Evolutionary conservation across 805 yeast species (phyloP), one percentile per base, ranked within the genome.

Genomic region (Candida orba): DNA sequence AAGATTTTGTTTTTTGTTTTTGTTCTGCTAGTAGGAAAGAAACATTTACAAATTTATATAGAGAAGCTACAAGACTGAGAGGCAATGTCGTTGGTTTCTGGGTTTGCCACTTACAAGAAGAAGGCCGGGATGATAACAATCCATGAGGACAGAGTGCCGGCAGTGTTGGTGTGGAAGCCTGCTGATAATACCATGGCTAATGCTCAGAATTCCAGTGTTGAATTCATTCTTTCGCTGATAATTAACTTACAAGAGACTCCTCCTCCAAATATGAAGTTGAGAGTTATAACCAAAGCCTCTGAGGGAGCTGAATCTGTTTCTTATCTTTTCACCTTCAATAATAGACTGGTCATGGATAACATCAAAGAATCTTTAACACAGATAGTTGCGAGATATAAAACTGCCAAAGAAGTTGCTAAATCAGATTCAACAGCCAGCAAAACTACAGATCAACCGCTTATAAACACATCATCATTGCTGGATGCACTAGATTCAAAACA

Each of bases 281-380:
- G 76, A 53, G 64, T 86, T 15, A 63, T 78, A 8, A 73, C 76
- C 8, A 69, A 68, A 34, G 61, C 59, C 2, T 57, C 60, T 2
- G 74, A 57, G 6, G 62, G 58, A 2, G 62, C 53, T 0, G 68
- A 56, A 4, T 48, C 54, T 0, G 51, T 52, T 3, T 40, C 39
- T 22, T 65, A 67, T 23, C 62, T 75, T 34, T 78, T 89, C 48
- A 70, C 83, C 1, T 86, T 88, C 63, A 79, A 77, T 44, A 82
- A 78, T 55, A 67, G 93, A 40, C 76, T 78, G 17, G 82, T 84
- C 8, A 84, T 89, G 87, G 87, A 84, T 49, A 75, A 73, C 48
- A 78, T 81, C 46, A 86, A 83, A 56, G 76, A 73, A 31, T 70
- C 83, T 0, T 63, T 84, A 12, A 88, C 83, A 52, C 79, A 80